These are phyloP conservation scores for Lepidium aucheri DNA, from an alignment of 345 rosid genomes.

Conservation along the genomic window DNA sequence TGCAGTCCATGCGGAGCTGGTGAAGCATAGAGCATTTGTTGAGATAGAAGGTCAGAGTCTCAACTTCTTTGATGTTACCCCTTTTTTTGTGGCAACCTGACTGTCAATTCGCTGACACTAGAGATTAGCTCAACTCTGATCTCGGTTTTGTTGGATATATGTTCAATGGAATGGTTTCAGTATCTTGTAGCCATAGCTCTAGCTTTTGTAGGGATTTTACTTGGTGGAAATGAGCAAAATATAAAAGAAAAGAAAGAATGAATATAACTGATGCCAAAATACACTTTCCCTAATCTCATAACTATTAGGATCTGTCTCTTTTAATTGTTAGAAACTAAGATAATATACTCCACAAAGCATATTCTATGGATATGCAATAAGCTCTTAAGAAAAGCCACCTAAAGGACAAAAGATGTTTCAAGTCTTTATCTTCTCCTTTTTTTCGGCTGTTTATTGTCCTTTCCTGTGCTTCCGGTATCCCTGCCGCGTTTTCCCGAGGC, in stretches of 20 bases:
- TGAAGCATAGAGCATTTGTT: conserved; percentile 5
- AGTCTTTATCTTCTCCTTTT: conserved; percentile 21
- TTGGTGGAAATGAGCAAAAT: conserved; percentile 5
- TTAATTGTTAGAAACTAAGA: conserved; percentile 9
- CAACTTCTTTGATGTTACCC: conserved; percentile 12
- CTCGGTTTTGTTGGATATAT: conserved; percentile 13
- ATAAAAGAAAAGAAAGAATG: conserved; percentile 16
- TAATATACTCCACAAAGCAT: neutral
- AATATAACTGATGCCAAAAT: conserved; percentile 1
- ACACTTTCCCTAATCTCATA: conserved; percentile 6
- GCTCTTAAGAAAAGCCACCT: neutral
- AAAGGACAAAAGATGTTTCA: neutral
- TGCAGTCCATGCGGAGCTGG: neutral
- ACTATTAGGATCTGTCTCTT: neutral
- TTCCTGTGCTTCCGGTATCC: conserved; percentile 25
- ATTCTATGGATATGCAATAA: conserved; percentile 9
- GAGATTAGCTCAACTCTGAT: conserved; percentile 2
- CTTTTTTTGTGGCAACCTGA: conserved; percentile 5
- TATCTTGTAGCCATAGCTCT: neutral
- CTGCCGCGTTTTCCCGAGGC: conserved; percentile 47
- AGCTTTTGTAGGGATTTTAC: neutral
- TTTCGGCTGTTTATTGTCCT: conserved; percentile 40
- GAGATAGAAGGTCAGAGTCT: conserved; percentile 19
- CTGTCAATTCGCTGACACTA: conserved; percentile 20
- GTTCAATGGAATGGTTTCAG: conserved; percentile 1